These are phyloP conservation scores for Silene vulgaris DNA, from an alignment of 179 eudicot genomes.

Conservation along the genomic window DNA sequence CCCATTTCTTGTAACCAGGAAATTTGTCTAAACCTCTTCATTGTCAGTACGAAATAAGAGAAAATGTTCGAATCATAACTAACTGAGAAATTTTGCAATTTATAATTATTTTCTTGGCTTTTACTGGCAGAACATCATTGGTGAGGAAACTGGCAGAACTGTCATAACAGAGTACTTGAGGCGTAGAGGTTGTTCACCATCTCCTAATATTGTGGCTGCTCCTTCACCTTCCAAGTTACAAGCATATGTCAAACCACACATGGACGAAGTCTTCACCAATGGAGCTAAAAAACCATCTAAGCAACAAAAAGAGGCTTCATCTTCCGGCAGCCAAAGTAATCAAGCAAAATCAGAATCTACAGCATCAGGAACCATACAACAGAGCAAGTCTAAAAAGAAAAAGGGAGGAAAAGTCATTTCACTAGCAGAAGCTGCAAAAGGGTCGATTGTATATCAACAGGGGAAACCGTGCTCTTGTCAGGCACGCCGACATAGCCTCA, in stretches of 20 bases:
- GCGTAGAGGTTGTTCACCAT: constrained; percentile 61
- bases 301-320: constrained; percentile 53
- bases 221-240: constrained; percentile 58
- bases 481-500: constrained; percentile 77
- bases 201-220: constrained; percentile 30
- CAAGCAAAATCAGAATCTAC: constrained; percentile 27
- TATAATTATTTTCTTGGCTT: background rate
- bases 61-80: background rate
- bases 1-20: background rate
- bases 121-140: constrained; percentile 72
- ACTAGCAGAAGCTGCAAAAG: constrained; percentile 95
- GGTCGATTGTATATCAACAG: constrained; percentile 82
- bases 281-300: constrained; percentile 50
- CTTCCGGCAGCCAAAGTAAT: constrained; percentile 41
- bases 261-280: constrained; percentile 41
- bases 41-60: background rate
- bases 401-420: constrained; percentile 75
- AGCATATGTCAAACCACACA: constrained; percentile 82
- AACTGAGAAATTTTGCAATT: background rate
- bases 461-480: constrained; percentile 97
- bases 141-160: constrained; percentile 69
- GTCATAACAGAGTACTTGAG: constrained; percentile 77
- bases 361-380: constrained; percentile 40
- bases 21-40: background rate
- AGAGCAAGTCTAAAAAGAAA: constrained; percentile 61